Conservation (phyloP, 1,284 basidiomycete genomes). For the Ustilago cynodontis region DNA sequence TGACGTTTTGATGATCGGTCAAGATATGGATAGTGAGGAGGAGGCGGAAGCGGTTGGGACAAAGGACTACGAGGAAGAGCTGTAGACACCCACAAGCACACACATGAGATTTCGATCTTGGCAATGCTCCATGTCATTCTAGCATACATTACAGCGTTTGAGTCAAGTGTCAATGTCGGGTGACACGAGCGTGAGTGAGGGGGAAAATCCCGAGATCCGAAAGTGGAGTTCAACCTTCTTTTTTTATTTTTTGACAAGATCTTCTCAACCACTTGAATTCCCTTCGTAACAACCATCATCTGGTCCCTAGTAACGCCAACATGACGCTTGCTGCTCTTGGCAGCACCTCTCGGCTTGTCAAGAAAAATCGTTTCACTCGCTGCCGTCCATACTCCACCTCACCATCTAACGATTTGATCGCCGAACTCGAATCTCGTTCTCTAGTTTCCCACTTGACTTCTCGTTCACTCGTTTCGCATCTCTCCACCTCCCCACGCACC, state of each 20-base stretch:
- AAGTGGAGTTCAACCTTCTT: constrained; percentile 15
- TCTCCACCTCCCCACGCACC: constrained; percentile 66
- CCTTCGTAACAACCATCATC: not conserved
- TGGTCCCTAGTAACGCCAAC: too few relatives aligned
- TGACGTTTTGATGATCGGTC: constrained; percentile 32
- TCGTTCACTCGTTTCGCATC: constrained; percentile 37
- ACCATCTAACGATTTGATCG: constrained; percentile 18
- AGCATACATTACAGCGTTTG: too few relatives aligned
- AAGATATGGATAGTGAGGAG: constrained; percentile 22
- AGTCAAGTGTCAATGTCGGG: too few relatives aligned
- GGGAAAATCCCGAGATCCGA: constrained; percentile 16
- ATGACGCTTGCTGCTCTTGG: too few relatives aligned
- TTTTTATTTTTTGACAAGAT: not conserved
- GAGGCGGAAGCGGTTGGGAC: not conserved
- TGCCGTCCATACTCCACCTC: not conserved
- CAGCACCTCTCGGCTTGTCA: too few relatives aligned
- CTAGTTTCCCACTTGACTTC: constrained; percentile 55
- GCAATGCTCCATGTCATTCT: too few relatives aligned
- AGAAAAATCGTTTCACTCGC: not conserved
- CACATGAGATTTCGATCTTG: too few relatives aligned
- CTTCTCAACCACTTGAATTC: constrained; percentile 2
- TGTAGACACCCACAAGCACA: not conserved
- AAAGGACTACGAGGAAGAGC: constrained; percentile 36
- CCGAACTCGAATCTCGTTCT: constrained; percentile 41
- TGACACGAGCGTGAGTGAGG: not conserved